phyloP scores from a whole-genome alignment of 1,284 basidiomycete species.

The Boletus sp. region DNA sequence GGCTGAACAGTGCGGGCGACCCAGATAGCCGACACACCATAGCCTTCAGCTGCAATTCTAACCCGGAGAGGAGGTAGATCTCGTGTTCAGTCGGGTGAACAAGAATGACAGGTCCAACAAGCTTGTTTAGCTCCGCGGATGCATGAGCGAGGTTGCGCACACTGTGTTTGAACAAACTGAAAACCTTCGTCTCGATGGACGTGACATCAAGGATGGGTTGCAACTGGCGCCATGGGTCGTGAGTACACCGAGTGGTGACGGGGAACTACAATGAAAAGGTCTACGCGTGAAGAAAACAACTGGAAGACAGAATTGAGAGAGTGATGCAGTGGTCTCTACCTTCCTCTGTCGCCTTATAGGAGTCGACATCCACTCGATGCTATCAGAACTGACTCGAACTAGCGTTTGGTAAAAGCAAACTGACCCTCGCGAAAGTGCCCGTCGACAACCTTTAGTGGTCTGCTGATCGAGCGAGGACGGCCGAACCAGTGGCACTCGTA shows the following conservation, averaged over 20 bases:
- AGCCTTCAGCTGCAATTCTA: conserved; percentile 11
- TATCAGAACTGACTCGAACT: too few relatives aligned
- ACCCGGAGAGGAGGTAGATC: background rate
- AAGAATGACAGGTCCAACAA: too few relatives aligned
- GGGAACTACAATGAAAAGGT: background rate
- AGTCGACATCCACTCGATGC: too few relatives aligned
- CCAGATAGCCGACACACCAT: conserved; percentile 17
- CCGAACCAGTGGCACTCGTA: too few relatives aligned
- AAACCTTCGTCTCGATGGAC: too few relatives aligned
- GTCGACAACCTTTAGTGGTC: too few relatives aligned
- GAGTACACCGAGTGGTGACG: background rate
- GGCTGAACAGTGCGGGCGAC: background rate
- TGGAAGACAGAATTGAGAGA: background rate
- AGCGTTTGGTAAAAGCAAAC: too few relatives aligned
- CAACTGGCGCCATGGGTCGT: conserved; percentile 14
- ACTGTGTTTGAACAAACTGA: background rate
- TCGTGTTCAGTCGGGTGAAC: too few relatives aligned
- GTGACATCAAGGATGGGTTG: background rate
- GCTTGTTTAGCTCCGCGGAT: too few relatives aligned
- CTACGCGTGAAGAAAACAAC: background rate
- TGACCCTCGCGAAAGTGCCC: too few relatives aligned
- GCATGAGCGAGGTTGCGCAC: conserved; percentile 16
- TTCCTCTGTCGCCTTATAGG: conserved; percentile 5
- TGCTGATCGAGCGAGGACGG: too few relatives aligned
- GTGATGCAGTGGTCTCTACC: background rate